These are phyloP conservation scores for Capronia americana DNA, from an alignment of 2,329 filamentous ascomycete genomes.

Conservation along the genomic window DNA sequence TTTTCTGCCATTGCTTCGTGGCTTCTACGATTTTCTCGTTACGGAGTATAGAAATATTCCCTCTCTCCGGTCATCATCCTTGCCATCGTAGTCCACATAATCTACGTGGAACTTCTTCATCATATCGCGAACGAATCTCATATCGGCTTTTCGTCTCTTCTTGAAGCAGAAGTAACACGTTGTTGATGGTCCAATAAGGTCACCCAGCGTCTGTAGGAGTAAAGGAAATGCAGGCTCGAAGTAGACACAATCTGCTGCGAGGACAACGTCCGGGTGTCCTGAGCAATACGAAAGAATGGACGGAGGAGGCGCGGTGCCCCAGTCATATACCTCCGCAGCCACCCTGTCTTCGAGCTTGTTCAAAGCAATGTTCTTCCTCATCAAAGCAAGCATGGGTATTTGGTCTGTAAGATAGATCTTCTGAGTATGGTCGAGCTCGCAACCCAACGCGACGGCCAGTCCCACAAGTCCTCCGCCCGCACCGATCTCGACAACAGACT, in stretches of 20 bases:
- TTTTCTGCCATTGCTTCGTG: neutral
- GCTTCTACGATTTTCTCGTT: conserved; percentile 12
- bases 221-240: conserved; percentile 95
- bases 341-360: conserved; percentile 73
- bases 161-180: conserved; percentile 94
- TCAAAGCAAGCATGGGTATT: conserved; percentile 79
- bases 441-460: conserved; percentile 65
- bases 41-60: conserved; percentile 64
- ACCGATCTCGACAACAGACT: conserved; percentile 74
- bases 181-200: conserved; percentile 69
- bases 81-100: conserved; percentile 68
- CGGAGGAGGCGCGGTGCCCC: conserved; percentile 60
- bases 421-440: conserved; percentile 57
- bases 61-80: conserved; percentile 57
- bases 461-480: conserved; percentile 88
- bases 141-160: conserved; percentile 80
- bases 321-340: conserved; percentile 76
- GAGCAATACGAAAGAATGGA: conserved; percentile 2
- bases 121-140: conserved; percentile 75
- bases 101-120: conserved; percentile 70
- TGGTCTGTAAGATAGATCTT: conserved; percentile 83
- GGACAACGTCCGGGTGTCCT: conserved; percentile 72
- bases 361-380: conserved; percentile 84
- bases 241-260: conserved; percentile 97
- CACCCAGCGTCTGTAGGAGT: conserved; percentile 76